Percentiles rank a stretch among this genome's conserved stretches.
These are phyloP conservation scores for Pontederia paniculata DNA, from an alignment of 176 grass and related monocot species.

Conservation along the genomic window DNA sequence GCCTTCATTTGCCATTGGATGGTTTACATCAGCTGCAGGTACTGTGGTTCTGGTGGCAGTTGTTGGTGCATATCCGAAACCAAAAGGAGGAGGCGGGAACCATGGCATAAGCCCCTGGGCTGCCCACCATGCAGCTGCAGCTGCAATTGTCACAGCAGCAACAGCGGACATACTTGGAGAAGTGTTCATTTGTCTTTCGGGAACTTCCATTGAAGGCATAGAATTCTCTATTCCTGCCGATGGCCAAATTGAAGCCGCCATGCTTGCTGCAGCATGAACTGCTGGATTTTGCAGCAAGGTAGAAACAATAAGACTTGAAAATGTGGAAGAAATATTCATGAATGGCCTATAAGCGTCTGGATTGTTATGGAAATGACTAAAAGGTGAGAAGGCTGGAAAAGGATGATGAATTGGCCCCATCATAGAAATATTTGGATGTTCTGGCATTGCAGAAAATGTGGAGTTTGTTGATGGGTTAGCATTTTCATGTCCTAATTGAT, in stretches of 20 bases:
- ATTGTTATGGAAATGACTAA: conserved; percentile 35
- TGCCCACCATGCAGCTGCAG: conserved; percentile 92
- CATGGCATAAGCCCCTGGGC: conserved; percentile 84
- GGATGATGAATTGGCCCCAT: conserved; percentile 30
- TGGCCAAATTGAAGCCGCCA: conserved; percentile 73
- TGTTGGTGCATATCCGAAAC: conserved; percentile 37
- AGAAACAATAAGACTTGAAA: conserved; percentile 67
- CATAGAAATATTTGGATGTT: conserved; percentile 18
- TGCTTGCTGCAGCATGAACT: conserved; percentile 53
- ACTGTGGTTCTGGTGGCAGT: conserved; percentile 22
- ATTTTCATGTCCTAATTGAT: conserved; percentile 24
- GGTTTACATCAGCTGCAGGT: conserved; percentile 21
- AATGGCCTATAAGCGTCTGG: conserved; percentile 62
- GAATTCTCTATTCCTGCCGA: conserved; percentile 27
- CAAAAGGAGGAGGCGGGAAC: conserved; percentile 25
- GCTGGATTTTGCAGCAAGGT: conserved; percentile 71
- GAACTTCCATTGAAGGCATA: conserved; percentile 29
- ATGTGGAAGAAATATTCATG: conserved; percentile 46
- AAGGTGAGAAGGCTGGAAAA: conserved; percentile 41
- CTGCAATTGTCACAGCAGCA: conserved; percentile 67
- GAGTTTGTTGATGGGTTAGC: conserved; percentile 27
- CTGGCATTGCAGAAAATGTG: conserved; percentile 26
- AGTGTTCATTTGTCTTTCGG: conserved; percentile 27
- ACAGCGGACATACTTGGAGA: conserved; percentile 55
- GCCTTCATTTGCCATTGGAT: conserved; percentile 24